A percentile compares a stretch with the other conserved stretches of the same genome.
phyloP scores from a whole-genome alignment of 306 rosid species.

The Trichosanthes cucumerina region DNA sequence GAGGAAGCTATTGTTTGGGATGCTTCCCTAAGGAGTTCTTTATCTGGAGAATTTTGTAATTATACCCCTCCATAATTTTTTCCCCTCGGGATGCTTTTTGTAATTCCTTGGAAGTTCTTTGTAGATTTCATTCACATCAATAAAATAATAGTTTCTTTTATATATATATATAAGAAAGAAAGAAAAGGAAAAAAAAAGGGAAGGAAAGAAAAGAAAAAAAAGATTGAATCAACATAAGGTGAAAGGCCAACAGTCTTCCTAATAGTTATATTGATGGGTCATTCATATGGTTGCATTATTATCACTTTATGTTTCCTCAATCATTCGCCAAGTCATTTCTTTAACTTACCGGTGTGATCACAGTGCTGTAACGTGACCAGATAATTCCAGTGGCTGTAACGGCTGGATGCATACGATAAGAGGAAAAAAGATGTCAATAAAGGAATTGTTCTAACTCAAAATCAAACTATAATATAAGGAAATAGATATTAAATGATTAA shows the following conservation, averaged over 20 bases:
- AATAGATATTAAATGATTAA: not conserved
- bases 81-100: not conserved
- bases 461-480: not conserved
- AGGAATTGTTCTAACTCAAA: not conserved
- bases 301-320: not conserved
- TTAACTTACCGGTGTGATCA: slow-evolving; percentile 75
- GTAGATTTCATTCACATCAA: not conserved
- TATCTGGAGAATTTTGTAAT: not conserved
- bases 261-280: not conserved
- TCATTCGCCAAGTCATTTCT: not conserved
- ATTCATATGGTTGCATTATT: not conserved
- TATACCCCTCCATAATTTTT: not conserved
- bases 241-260: not conserved
- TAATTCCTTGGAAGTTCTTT: not conserved
- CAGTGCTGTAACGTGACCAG: slow-evolving; percentile 97
- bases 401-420: slow-evolving; percentile 35
- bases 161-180: not conserved
- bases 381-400: slow-evolving; percentile 73
- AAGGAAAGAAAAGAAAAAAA: not conserved
- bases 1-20: not conserved
- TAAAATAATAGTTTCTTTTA: not conserved
- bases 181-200: not conserved
- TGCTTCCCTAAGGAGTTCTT: not conserved
- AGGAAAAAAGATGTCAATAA: slow-evolving; percentile 12
- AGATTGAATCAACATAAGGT: not conserved